phyloP scores from a whole-genome alignment of 2,329 filamentous ascomycete species.

The Ceratocystis cacaofunesta region DNA sequence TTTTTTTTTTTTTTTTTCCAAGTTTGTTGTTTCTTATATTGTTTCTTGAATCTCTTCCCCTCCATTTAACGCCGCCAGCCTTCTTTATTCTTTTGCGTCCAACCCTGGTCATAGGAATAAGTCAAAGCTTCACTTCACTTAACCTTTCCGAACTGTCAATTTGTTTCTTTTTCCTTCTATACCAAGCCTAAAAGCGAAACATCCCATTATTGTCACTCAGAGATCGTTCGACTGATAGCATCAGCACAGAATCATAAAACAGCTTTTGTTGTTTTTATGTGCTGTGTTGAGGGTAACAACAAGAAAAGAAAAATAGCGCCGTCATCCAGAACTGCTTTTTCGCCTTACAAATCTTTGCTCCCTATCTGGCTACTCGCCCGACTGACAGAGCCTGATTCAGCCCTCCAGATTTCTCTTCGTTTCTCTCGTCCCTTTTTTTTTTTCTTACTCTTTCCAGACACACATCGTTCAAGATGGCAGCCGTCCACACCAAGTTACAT shows the following conservation, averaged over 20 bases:
- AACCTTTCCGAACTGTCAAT: slow-evolving; percentile 1
- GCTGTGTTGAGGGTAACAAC: not conserved
- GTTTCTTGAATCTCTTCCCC: not conserved
- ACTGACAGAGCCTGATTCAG: not conserved
- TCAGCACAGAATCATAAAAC: slow-evolving; percentile 1
- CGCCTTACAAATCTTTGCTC: not conserved
- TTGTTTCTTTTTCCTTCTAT: not conserved
- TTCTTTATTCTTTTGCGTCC: not conserved
- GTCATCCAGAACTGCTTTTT: not conserved
- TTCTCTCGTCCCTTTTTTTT: slow-evolving; percentile 17
- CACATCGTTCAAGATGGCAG: slow-evolving; percentile 19
- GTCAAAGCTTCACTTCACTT: slow-evolving; percentile 3
- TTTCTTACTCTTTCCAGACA: slow-evolving; percentile 17
- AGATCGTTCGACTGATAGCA: not conserved
- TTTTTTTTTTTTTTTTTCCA: not conserved
- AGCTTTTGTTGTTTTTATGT: slow-evolving; percentile 5
- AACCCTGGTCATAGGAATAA: slow-evolving; percentile 5
- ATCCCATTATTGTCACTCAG: not conserved
- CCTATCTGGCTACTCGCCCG: not conserved
- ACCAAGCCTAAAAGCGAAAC: slow-evolving; percentile 2
- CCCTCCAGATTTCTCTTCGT: not conserved
- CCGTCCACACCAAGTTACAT: slow-evolving; percentile 19
- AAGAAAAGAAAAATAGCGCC: not conserved
- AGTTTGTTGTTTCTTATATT: not conserved
- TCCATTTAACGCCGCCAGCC: slow-evolving; percentile 3